Conservation (phyloP, 768 basidiomycete genomes). For the Termitomyces sp. region DNA sequence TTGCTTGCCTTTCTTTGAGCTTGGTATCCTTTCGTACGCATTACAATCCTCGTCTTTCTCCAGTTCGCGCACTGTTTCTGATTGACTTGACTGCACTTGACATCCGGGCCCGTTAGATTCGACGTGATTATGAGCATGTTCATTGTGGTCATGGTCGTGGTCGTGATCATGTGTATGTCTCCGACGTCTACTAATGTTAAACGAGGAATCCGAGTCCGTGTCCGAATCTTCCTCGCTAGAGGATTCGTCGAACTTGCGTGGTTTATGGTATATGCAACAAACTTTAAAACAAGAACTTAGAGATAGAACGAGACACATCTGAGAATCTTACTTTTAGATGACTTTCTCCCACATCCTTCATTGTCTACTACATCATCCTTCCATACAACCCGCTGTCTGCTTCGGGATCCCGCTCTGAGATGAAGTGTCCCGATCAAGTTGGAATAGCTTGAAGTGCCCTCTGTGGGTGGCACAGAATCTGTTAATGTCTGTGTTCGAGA, state of each 20-base stretch:
- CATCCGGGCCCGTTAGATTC: conserved; percentile 6
- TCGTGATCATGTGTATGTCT: conserved; percentile 3
- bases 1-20: conserved; percentile 30
- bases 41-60: conserved; percentile 32
- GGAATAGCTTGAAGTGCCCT: conserved; percentile 8
- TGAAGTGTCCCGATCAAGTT: conserved; percentile 36
- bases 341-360: conserved; percentile 84
- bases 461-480: conserved; percentile 19
- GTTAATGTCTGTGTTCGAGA: conserved; percentile 52
- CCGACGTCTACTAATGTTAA: conserved; percentile 11
- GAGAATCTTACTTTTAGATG: conserved; percentile 77
- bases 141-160: conserved; percentile 8
- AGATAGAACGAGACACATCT: background rate
- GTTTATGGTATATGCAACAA: conserved; percentile 93
- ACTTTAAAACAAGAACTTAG: conserved; percentile 40
- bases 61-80: conserved; percentile 18
- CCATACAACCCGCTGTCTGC: conserved; percentile 70
- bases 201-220: conserved; percentile 33
- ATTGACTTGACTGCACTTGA: conserved; percentile 11
- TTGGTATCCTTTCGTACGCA: conserved; percentile 44
- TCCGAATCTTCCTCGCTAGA: conserved; percentile 60
- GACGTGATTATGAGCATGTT: background rate
- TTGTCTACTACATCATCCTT: conserved; percentile 85
- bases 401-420: conserved; percentile 50
- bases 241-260: conserved; percentile 76